Evolutionary conservation across 2,329 filamentous ascomycete species (phyloP).

Genomic region (Epichloe baconii): DNA sequence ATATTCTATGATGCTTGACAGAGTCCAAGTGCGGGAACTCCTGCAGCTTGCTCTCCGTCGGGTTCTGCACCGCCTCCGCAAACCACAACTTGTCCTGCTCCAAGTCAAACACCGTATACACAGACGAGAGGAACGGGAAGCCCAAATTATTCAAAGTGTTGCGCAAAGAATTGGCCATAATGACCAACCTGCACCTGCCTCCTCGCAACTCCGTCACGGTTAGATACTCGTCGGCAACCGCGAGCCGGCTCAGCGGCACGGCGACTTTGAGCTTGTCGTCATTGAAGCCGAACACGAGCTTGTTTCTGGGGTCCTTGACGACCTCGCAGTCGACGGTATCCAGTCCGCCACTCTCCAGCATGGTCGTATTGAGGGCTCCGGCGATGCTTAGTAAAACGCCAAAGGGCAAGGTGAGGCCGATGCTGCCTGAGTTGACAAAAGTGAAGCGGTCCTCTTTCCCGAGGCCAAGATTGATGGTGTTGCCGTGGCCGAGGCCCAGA

Average conservation of each 20-base stretch:
- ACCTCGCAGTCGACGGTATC: not conserved
- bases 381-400: not conserved
- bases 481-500: no score
- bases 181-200: not conserved
- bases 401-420: not conserved
- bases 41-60: not conserved
- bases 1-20: no score
- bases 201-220: rapidly evolving
- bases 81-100: not conserved
- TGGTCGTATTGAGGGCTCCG: not conserved
- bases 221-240: not conserved
- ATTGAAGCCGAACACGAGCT: not conserved
- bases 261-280: not conserved
- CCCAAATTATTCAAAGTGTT: not conserved
- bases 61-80: not conserved
- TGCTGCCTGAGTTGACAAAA: not conserved
- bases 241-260: not conserved
- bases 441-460: not conserved
- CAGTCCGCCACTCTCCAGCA: not conserved
- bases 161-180: not conserved
- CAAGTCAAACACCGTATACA: not conserved
- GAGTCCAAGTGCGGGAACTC: not conserved
- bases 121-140: not conserved
- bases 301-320: not conserved
- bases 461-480: not conserved